These are phyloP conservation scores for Hypericum perforatum DNA, from an alignment of 345 rosid species.

Conservation along the genomic window DNA sequence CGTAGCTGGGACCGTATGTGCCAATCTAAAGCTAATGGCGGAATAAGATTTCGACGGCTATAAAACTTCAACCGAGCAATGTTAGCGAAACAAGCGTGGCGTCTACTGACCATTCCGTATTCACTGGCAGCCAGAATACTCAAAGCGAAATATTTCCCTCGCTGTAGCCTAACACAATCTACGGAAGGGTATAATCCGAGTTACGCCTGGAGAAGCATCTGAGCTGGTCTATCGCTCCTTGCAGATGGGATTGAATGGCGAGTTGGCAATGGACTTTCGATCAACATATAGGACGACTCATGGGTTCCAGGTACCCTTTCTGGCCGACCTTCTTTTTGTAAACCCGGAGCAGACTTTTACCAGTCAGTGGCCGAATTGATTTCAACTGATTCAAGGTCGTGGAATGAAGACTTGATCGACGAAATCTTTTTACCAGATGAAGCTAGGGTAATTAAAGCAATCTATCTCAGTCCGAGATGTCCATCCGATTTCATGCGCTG, in stretches of 20 bases:
- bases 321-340: no score
- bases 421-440: neutral
- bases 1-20: no score
- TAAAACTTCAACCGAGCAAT: neutral
- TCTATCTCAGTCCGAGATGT: neutral
- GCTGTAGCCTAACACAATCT: neutral
- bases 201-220: no score
- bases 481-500: neutral
- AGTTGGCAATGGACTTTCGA: no score
- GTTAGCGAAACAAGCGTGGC: neutral
- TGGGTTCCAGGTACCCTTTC: no score
- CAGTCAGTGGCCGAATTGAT: no score
- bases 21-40: neutral
- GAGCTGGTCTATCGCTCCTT: no score
- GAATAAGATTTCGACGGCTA: neutral
- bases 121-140: neutral
- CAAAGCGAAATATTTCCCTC: neutral
- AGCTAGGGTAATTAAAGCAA: neutral
- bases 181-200: no score
- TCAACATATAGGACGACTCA: no score
- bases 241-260: no score
- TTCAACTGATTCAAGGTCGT: no score
- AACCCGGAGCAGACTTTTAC: no score
- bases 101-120: neutral
- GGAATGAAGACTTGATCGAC: neutral